These are phyloP conservation scores for Citeromyces hawaiiensis DNA, from an alignment of 1,139 yeast species.

Conservation along the genomic window DNA sequence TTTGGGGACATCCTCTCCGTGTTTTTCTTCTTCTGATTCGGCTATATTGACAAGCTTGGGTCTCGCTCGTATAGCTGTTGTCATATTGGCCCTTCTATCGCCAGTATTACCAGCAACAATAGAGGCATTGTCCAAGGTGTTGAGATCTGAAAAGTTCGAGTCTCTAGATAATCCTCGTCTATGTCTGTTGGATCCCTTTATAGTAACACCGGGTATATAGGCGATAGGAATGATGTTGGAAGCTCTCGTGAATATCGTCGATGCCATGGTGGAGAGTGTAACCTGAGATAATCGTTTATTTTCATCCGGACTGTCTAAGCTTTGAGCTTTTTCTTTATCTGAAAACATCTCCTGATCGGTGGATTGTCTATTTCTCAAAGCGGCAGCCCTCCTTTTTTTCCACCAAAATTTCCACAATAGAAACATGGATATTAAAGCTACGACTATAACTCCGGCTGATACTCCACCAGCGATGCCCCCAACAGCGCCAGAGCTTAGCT, in stretches of 20 bases:
- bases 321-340: constrained; percentile 12
- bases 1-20: background rate
- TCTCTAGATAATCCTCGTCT: constrained; percentile 37
- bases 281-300: constrained; percentile 22
- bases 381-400: constrained; percentile 16
- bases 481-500: constrained; percentile 5
- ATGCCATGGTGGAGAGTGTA: constrained; percentile 32
- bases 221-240: constrained; percentile 89
- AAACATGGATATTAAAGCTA: constrained; percentile 24
- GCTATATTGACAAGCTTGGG: constrained; percentile 52
- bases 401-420: constrained; percentile 16
- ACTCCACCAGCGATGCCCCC: constrained; percentile 4
- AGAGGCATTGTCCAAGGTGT: constrained; percentile 39
- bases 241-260: constrained; percentile 60
- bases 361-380: constrained; percentile 13
- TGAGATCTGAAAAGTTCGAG: constrained; percentile 36
- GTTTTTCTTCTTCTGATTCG: constrained; percentile 24
- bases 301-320: constrained; percentile 22
- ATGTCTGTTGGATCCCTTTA: constrained; percentile 33
- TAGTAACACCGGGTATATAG: constrained; percentile 85
- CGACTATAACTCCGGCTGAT: constrained; percentile 48
- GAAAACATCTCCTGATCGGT: constrained; percentile 7
- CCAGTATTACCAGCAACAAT: constrained; percentile 28
- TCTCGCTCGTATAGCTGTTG: constrained; percentile 60
- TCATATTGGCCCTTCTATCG: constrained; percentile 22